Percentiles rank a stretch among this genome's conserved stretches.
Conservation (phyloP, 495 filamentous ascomycete species). For the Penicillium paradoxum region DNA sequence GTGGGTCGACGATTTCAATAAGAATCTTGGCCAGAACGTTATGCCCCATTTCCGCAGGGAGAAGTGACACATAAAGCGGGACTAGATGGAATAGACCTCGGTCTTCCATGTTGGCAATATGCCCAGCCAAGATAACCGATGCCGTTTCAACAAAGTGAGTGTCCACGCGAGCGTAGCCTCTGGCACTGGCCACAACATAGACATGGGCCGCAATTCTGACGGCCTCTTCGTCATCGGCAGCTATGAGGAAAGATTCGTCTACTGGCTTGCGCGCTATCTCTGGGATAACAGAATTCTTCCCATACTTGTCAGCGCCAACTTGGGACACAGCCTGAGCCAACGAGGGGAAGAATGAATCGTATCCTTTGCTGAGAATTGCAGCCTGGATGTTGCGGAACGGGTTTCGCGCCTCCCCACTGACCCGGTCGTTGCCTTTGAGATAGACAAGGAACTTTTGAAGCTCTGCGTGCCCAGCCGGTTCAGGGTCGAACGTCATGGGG, state of each 20-base stretch:
- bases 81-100: slow-evolving; percentile 67
- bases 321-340: slow-evolving; percentile 39
- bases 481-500: slow-evolving; percentile 31
- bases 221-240: slow-evolving; percentile 38
- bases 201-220: slow-evolving; percentile 46
- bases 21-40: slow-evolving; percentile 49
- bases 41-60: slow-evolving; percentile 47
- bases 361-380: slow-evolving; percentile 36
- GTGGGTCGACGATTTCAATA: slow-evolving; percentile 57
- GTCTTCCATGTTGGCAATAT: slow-evolving; percentile 71
- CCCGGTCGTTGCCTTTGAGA: slow-evolving; percentile 30
- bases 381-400: slow-evolving; percentile 48
- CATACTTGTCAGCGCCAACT: slow-evolving; percentile 18
- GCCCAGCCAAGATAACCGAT: slow-evolving; percentile 57
- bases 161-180: slow-evolving; percentile 34
- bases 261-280: slow-evolving; percentile 22
- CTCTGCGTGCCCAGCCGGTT: slow-evolving; percentile 37
- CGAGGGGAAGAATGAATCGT: slow-evolving; percentile 33
- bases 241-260: slow-evolving; percentile 35
- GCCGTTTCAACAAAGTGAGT: slow-evolving; percentile 28
- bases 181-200: slow-evolving; percentile 39
- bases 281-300: slow-evolving; percentile 28
- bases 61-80: slow-evolving; percentile 78
- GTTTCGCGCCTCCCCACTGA: slow-evolving; percentile 38
- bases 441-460: slow-evolving; percentile 38